Percentiles rank a stretch among this genome's conserved stretches.
Evolutionary conservation across 179 eudicot species (phyloP).

Genomic region (Carnegiea gigantea): DNA sequence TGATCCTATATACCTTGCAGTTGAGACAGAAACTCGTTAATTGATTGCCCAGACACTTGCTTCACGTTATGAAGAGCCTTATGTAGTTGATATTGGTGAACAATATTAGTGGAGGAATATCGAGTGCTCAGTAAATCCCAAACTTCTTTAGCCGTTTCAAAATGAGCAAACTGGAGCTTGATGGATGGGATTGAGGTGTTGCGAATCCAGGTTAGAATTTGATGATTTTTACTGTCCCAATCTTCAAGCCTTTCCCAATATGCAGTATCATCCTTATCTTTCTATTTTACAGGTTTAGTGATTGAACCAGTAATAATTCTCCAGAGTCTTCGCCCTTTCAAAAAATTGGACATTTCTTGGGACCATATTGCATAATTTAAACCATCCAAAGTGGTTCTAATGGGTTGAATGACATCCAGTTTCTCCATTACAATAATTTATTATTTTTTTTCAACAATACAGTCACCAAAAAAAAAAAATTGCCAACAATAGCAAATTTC

Average conservation of each 20-base stretch:
- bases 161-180: no score
- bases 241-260: constrained; percentile 1
- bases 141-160: no score
- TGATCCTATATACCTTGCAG: background rate
- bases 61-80: background rate
- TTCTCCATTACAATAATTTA: background rate
- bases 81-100: no score
- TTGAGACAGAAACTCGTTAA: no score
- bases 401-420: background rate
- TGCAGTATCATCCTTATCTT: background rate
- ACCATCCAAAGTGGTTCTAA: background rate
- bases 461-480: no score
- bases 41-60: background rate
- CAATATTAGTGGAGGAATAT: no score
- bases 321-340: background rate
- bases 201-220: background rate
- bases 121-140: no score
- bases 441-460: no score
- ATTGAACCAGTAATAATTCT: background rate
- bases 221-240: constrained; percentile 5
- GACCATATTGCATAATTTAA: no score
- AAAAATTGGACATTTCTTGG: constrained; percentile 1
- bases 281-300: background rate
- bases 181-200: no score
- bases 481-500: no score